A percentile compares a stretch with the other conserved stretches of the same genome.
phyloP scores from a whole-genome alignment of 2,329 filamentous ascomycete genomes.

The Fusarium brachygibbosum region DNA sequence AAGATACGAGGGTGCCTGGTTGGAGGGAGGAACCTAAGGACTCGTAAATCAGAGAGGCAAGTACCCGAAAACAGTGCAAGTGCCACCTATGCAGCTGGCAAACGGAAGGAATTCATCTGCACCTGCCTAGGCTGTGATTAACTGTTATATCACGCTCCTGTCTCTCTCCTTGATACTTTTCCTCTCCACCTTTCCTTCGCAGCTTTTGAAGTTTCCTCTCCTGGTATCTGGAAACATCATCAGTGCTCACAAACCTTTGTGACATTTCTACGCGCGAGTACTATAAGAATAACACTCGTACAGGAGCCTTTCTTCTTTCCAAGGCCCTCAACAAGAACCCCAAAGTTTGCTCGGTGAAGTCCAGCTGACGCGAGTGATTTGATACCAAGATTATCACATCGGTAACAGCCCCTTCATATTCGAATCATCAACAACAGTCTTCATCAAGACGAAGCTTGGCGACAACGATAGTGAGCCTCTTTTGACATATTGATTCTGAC shows the following conservation, averaged over 20 bases:
- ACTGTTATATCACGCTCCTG: slow-evolving; percentile 1
- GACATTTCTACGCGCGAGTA: background rate
- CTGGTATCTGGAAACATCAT: background rate
- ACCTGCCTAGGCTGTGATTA: background rate
- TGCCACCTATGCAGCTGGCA: slow-evolving; percentile 17
- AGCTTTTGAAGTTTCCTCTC: background rate
- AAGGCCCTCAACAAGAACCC: background rate
- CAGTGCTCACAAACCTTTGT: background rate
- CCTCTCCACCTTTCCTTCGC: background rate
- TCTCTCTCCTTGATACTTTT: background rate
- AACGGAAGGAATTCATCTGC: slow-evolving; percentile 6
- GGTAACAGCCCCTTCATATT: background rate
- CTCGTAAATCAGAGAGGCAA: background rate
- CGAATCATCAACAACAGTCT: background rate
- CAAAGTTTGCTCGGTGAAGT: background rate
- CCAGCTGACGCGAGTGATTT: background rate
- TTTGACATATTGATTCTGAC: background rate
- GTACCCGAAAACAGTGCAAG: slow-evolving; percentile 14
- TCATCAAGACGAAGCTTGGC: background rate
- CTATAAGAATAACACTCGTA: background rate
- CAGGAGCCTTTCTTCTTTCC: background rate
- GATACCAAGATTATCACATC: background rate
- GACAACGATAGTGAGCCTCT: background rate
- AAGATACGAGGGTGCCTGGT: background rate
- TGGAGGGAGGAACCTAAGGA: too few relatives aligned